A percentile compares a stretch with the other conserved stretches of the same genome.
Conservation (phyloP, 495 filamentous ascomycete species). For the Letharia columbiana region DNA sequence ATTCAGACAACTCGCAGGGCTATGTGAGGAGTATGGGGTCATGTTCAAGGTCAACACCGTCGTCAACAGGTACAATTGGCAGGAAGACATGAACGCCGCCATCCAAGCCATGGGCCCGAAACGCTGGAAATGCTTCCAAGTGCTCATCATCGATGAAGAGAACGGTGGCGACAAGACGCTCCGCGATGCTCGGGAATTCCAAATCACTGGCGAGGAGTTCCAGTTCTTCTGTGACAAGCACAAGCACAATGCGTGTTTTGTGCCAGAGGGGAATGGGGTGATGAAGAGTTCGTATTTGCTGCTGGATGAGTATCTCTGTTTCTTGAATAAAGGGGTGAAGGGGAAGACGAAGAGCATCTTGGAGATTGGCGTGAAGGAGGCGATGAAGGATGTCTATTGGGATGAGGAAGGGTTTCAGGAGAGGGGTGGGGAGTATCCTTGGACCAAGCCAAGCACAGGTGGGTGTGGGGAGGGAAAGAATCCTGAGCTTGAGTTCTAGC, state of each 20-base stretch:
- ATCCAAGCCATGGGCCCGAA: conserved; percentile 40
- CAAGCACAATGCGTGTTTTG: conserved; percentile 33
- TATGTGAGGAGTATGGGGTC: conserved; percentile 41
- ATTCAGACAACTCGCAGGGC: conserved; percentile 35
- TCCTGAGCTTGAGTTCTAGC: conserved; percentile 12
- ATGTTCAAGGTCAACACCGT: conserved; percentile 56
- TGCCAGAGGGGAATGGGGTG: conserved; percentile 43
- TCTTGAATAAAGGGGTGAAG: conserved; percentile 40
- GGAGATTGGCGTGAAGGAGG: conserved; percentile 44
- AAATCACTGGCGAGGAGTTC: conserved; percentile 44
- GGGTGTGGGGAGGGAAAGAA: conserved; percentile 11
- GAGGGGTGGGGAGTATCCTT: conserved; percentile 48
- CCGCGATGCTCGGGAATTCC: conserved; percentile 39
- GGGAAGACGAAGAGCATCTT: conserved; percentile 38
- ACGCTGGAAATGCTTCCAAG: conserved; percentile 53
- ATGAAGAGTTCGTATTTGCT: conserved; percentile 43
- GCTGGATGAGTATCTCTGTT: conserved; percentile 48
- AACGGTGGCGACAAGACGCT: conserved; percentile 41
- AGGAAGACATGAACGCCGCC: conserved; percentile 46
- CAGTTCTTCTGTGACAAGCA: conserved; percentile 42
- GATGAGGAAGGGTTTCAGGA: conserved; percentile 40
- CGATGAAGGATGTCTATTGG: conserved; percentile 43
- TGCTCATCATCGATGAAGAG: conserved; percentile 46
- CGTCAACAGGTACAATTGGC: conserved; percentile 40
- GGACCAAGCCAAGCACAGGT: conserved; percentile 30